phyloP scores from a whole-genome alignment of 2,329 filamentous ascomycete species.

The Elsinoe fawcettii region DNA sequence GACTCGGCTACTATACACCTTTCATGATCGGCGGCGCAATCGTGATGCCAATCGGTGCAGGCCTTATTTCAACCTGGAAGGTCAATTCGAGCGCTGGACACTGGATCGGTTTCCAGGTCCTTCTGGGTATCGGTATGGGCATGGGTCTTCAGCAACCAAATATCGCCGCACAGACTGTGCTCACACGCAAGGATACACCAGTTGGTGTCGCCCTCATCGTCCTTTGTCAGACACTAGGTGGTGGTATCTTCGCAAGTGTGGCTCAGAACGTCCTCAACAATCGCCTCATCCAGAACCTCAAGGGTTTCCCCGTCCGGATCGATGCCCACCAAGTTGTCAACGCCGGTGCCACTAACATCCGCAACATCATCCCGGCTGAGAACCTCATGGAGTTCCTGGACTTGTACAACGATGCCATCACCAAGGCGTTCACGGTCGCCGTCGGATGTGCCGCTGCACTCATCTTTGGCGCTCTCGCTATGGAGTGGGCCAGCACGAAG shows the following conservation, averaged over 20 bases:
- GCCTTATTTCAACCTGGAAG: slow-evolving; percentile 39
- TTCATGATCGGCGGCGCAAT: slow-evolving; percentile 37
- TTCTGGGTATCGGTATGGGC: slow-evolving; percentile 37
- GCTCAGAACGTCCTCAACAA: slow-evolving; percentile 45
- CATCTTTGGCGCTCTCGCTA: slow-evolving; percentile 47
- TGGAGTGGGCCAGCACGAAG: slow-evolving; percentile 63
- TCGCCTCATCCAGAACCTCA: slow-evolving; percentile 38
- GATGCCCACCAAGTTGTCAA: slow-evolving; percentile 36
- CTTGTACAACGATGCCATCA: slow-evolving; percentile 57
- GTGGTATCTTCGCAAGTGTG: slow-evolving; percentile 42
- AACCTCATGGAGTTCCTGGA: slow-evolving; percentile 47
- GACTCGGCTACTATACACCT: slow-evolving; percentile 43
- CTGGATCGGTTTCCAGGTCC: slow-evolving; percentile 34
- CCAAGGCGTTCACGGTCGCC: slow-evolving; percentile 52
- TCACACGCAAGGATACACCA: slow-evolving; percentile 38
- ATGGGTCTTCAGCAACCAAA: slow-evolving; percentile 43
- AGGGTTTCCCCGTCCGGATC: slow-evolving; percentile 25
- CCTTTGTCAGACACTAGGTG: slow-evolving; percentile 42
- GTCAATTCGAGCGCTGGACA: slow-evolving; percentile 31
- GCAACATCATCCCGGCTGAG: slow-evolving; percentile 42
- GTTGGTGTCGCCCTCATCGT: slow-evolving; percentile 43
- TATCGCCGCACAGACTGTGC: slow-evolving; percentile 39
- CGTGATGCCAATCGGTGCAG: slow-evolving; percentile 40
- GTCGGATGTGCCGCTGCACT: slow-evolving; percentile 47
- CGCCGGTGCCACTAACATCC: slow-evolving; percentile 53